Percentiles rank a stretch among this genome's conserved stretches.
Evolutionary conservation across 768 basidiomycete species (phyloP).

Genomic region (Boletus insuetus): DNA sequence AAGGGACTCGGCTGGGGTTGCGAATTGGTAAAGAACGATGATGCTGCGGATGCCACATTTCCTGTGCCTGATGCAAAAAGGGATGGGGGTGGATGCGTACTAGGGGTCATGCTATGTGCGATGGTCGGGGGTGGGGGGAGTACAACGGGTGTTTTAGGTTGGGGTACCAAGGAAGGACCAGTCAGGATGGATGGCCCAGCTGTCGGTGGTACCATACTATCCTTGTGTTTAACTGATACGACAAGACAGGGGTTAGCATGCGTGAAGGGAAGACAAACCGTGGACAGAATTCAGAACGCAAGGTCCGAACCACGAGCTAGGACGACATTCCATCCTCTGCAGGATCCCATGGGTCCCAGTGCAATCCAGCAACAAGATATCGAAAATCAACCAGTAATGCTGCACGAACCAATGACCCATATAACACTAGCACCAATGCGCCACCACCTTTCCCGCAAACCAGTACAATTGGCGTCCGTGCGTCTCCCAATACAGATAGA

Average conservation of each 20-base stretch:
- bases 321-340: too few species aligned
- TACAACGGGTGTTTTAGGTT: slow-evolving; percentile 19
- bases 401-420: too few species aligned
- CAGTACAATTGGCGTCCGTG: background rate
- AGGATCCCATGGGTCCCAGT: too few species aligned
- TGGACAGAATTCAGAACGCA: background rate
- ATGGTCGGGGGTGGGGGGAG: slow-evolving; percentile 12
- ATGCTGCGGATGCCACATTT: slow-evolving; percentile 10
- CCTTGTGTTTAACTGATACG: slow-evolving; percentile 24
- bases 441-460: too few species aligned
- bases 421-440: too few species aligned
- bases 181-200: slow-evolving; percentile 12
- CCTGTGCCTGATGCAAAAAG: slow-evolving; percentile 22
- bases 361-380: too few species aligned
- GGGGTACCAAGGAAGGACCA: slow-evolving; percentile 7
- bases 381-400: too few species aligned
- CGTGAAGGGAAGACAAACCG: background rate
- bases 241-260: slow-evolving; percentile 7
- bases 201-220: slow-evolving; percentile 10
- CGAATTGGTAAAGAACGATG: slow-evolving; percentile 17
- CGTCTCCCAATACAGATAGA: background rate
- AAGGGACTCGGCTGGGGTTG: slow-evolving; percentile 32
- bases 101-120: slow-evolving; percentile 31
- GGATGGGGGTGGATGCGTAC: slow-evolving; percentile 30
- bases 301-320: background rate